Percentiles rank a stretch among this genome's conserved stretches.
These are phyloP conservation scores for Rhinocladiella similis DNA, from an alignment of 2,329 filamentous ascomycete species.

Conservation along the genomic window DNA sequence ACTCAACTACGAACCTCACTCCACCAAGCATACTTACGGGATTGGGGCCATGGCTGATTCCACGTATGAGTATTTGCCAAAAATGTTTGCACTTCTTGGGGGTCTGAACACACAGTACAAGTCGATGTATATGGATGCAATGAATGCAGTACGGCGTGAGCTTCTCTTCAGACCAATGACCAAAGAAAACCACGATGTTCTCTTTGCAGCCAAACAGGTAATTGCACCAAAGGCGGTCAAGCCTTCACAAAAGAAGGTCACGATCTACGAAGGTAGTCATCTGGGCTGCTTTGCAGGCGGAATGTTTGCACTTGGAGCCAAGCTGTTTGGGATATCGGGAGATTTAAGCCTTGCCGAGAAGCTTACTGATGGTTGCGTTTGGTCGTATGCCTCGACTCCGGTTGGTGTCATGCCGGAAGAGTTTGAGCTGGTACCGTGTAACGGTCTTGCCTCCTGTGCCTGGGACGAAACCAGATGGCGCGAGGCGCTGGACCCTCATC, in stretches of 20 bases:
- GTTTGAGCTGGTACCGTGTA: conserved; percentile 56
- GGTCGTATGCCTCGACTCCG: conserved; percentile 59
- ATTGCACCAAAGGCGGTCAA: conserved; percentile 26
- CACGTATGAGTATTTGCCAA: conserved; percentile 53
- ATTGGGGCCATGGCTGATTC: conserved; percentile 50
- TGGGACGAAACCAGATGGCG: conserved; percentile 58
- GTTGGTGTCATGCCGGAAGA: conserved; percentile 63
- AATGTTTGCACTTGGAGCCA: conserved; percentile 62
- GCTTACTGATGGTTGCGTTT: conserved; percentile 62
- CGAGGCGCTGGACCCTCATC: conserved; percentile 41
- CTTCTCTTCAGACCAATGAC: conserved; percentile 49
- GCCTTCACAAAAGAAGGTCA: conserved; percentile 25
- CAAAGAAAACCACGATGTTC: conserved; percentile 40
- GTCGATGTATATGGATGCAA: conserved; percentile 44
- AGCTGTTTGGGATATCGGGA: conserved; percentile 54
- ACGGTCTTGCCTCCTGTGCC: conserved; percentile 42
- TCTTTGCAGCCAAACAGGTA: conserved; percentile 39
- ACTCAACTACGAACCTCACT: conserved; percentile 37
- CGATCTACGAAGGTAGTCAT: conserved; percentile 57
- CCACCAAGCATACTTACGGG: conserved; percentile 40
- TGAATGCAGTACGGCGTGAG: conserved; percentile 40
- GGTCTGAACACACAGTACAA: conserved; percentile 44
- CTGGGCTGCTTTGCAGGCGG: conserved; percentile 62
- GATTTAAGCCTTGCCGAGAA: conserved; percentile 59
- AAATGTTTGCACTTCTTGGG: conserved; percentile 49